Percentiles rank a stretch among this genome's conserved stretches.
Evolutionary conservation across 345 rosid species (phyloP).

Genomic region (Turnera subulata): DNA sequence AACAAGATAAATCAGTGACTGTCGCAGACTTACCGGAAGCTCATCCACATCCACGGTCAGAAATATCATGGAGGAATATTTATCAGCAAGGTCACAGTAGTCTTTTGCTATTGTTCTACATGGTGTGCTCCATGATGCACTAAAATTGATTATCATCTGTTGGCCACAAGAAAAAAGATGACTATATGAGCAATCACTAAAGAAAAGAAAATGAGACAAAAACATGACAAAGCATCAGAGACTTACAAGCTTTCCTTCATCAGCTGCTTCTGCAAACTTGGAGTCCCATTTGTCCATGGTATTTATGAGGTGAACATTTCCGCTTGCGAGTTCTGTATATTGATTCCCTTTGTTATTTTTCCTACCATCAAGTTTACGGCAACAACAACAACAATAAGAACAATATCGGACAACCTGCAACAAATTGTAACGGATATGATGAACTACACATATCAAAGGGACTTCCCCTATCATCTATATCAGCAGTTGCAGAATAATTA

Average conservation of each 20-base stretch:
- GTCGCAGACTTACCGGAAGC: constrained; percentile 48
- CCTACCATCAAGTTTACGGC: background rate
- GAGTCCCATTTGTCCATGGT: constrained; percentile 70
- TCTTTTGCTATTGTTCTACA: constrained; percentile 68
- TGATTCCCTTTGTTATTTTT: constrained; percentile 15
- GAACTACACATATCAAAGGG: background rate
- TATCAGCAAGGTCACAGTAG: constrained; percentile 63
- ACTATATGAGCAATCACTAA: background rate
- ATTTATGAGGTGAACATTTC: constrained; percentile 54
- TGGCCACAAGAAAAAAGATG: background rate
- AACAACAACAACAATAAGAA: background rate
- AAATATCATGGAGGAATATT: constrained; percentile 62
- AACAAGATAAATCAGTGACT: background rate
- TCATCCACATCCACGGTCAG: constrained; percentile 79
- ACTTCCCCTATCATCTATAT: background rate
- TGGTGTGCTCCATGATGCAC: constrained; percentile 90
- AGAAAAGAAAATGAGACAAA: background rate
- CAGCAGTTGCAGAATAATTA: too few species aligned
- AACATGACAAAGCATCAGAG: background rate
- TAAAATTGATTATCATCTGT: constrained; percentile 83
- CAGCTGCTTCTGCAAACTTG: constrained; percentile 63
- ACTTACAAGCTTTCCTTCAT: constrained; percentile 63
- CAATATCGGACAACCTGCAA: background rate
- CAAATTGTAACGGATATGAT: background rate
- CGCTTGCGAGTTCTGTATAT: constrained; percentile 49